Percentiles rank a stretch among this genome's conserved stretches.
Evolutionary conservation across 495 filamentous ascomycete species (phyloP).

Genomic region (Clavariopsis aquatica): DNA sequence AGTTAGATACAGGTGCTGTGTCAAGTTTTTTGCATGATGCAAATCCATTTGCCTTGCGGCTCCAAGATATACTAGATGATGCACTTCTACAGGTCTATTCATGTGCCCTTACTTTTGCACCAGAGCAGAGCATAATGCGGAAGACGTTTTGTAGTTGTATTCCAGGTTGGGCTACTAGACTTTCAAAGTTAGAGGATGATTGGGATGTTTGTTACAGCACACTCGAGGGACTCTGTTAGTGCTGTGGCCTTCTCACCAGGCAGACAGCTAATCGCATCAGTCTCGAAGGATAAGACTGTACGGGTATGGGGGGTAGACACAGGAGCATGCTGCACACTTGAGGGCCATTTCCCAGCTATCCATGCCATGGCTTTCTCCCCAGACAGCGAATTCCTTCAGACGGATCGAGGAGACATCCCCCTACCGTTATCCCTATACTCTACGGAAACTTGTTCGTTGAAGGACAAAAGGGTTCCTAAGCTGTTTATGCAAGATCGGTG

Average conservation of each 20-base stretch:
- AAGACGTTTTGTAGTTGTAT: neutral
- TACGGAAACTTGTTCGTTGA: too few relatives aligned
- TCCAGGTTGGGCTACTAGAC: slow-evolving; percentile 6
- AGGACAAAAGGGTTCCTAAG: too few relatives aligned
- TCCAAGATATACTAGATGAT: slow-evolving; percentile 33
- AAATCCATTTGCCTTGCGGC: slow-evolving; percentile 42
- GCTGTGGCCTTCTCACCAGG: slow-evolving; percentile 11
- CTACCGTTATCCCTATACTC: too few relatives aligned
- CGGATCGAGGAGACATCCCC: neutral
- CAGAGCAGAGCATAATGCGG: slow-evolving; percentile 32
- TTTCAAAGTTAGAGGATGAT: slow-evolving; percentile 9
- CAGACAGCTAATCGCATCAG: too few relatives aligned
- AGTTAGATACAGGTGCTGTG: too few relatives aligned
- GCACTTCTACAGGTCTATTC: slow-evolving; percentile 41
- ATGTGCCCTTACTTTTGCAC: slow-evolving; percentile 45
- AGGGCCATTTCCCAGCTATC: too few relatives aligned
- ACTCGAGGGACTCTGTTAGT: slow-evolving; percentile 21
- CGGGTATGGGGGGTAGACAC: too few relatives aligned
- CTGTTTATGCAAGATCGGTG: too few relatives aligned
- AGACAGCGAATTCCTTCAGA: neutral
- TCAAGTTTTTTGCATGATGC: too few relatives aligned
- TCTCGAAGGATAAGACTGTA: too few relatives aligned
- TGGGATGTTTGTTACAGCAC: slow-evolving; percentile 13
- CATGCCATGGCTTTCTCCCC: neutral
- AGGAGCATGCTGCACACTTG: too few relatives aligned